Base-by-base conservation (phyloP, 768 basidiomycete species). In the Dioszegia crocea region DNA sequence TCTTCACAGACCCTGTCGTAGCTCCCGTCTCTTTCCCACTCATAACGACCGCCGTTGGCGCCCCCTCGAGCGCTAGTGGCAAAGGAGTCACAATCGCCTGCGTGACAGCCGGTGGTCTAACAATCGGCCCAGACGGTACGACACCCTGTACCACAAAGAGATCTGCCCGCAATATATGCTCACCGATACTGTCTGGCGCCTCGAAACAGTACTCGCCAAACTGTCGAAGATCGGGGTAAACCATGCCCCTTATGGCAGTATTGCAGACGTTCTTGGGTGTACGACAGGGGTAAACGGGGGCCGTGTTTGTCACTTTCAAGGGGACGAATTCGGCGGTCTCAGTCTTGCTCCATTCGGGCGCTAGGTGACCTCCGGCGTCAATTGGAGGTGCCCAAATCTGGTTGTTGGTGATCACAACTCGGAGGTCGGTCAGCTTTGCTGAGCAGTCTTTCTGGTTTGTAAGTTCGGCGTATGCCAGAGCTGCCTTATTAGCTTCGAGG, bases 371-470 rank as follows among this genome's bases (percentile, higher is more conserved):
- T 4, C 21, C 11, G 3, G 11, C 11, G 19, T 10, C 19, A 17
- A 53, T 36, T 6, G 23, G 8, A 17, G 54, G 54, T 14, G 27
- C 41, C 54, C 54, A 56, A 43, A 56, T 27, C 19, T 56, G 40
- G 33, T 56, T 56, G 24, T 56, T 43, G 19, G 54, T 56, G 8
- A 56, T 30, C 11, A 44, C 54, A 6, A 56, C 40, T 19, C 41
- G 40, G 43, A 56, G 54, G 21, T 24, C 54, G 2, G 38, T 8
- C 21, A 21, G 24, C 24, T 9, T 29, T 33, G 12, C 24, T 14
- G 29, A 31, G 44, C 43, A 56, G 23, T 31, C 54, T n/a, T 4
- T 5, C 9, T 14, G 3, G 6, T 27, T 27, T 12, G 29, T 44
- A 12, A 56, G 41, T 27, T 56, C 54, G 5, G 43, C 44, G 29